Percentiles rank a stretch among this genome's conserved stretches.
Conservation (phyloP, 305 asterid genomes). For the Rubia occidens region DNA sequence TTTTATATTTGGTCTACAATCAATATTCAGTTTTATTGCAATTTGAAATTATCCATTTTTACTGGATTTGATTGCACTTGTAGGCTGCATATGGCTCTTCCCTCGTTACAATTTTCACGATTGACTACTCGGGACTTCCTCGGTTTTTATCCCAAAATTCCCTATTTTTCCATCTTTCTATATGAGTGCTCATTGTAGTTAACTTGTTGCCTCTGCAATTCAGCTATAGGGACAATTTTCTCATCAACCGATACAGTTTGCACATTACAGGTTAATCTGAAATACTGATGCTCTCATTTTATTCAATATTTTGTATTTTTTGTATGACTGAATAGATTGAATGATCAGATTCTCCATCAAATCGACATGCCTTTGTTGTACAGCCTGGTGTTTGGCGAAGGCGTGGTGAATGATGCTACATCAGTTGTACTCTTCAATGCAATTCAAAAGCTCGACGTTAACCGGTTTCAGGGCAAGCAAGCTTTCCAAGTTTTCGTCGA, state of each 20-base stretch:
- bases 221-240: slow-evolving; percentile 80
- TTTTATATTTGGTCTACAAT: background rate
- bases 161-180: background rate
- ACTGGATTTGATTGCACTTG: background rate
- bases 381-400: slow-evolving; percentile 97
- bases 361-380: slow-evolving; percentile 85
- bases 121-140: slow-evolving; percentile 68
- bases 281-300: background rate
- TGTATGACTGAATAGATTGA: background rate
- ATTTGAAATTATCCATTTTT: background rate
- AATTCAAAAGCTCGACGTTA: slow-evolving; percentile 69
- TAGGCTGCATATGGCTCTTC: slow-evolving; percentile 74
- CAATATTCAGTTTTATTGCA: background rate
- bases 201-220: background rate
- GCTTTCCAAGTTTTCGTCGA: slow-evolving; percentile 43
- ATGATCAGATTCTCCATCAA: slow-evolving; percentile 71
- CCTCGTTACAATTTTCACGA: slow-evolving; percentile 41
- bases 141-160: slow-evolving; percentile 36
- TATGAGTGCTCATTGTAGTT: too few species aligned
- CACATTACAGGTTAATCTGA: slow-evolving; percentile 65
- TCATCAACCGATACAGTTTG: slow-evolving; percentile 95
- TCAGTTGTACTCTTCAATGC: slow-evolving; percentile 93
- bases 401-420: slow-evolving; percentile 96
- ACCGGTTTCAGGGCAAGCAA: slow-evolving; percentile 52
- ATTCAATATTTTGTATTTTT: too few species aligned